Evolutionary conservation across 257 asterid species (phyloP), one percentile per base, ranked within the genome.

Genomic region (Ocimum tenuiflorum): DNA sequence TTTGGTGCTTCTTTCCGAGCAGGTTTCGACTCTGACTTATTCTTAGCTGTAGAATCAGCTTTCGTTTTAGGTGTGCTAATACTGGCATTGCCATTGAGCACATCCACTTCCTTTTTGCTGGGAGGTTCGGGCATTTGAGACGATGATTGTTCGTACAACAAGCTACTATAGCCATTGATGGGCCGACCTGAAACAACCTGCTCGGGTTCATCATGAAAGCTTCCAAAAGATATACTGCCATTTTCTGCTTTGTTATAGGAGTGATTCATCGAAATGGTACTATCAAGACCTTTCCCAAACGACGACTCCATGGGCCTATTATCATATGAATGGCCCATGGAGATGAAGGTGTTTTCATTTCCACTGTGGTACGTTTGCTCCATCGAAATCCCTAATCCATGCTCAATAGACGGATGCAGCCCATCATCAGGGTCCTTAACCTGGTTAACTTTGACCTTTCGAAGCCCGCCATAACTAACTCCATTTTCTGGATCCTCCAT

Each of bases 1-100:
- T 92, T 87, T 38, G 96, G 95, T 48, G 96, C 97, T 75, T 86
- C 99, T 81, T 84, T 92, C 75, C 77, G 81, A 41, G 85, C 69
- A 54, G 91, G 72, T 78, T 83, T 85, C 43, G 86, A 46, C 63
- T 85, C 96, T 7, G 76, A 35, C 78, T 83, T 89, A 63, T 14
- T 73, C 79, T 84, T 89, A 23, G 79, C 36, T 14, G 73, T 58
- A 48, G 78, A 64, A 47, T 81, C 94, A 52, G 59, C 60, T 64
- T 81, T 80, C 39, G 83, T 35, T 76, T 87, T 83, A 66, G 79
- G 66, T 1, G 60, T 33, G 74, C 67, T 57, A 58, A 65, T 46
- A 73, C 50, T 70, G 59, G 81, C 64, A 68, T 68, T 67, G 3
- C 63, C 73, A 61, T 76, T 81, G 17, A 75, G 62, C 41, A 59